Conservation (phyloP, 78 protist species). For the Andalucia godoyi region DNA sequence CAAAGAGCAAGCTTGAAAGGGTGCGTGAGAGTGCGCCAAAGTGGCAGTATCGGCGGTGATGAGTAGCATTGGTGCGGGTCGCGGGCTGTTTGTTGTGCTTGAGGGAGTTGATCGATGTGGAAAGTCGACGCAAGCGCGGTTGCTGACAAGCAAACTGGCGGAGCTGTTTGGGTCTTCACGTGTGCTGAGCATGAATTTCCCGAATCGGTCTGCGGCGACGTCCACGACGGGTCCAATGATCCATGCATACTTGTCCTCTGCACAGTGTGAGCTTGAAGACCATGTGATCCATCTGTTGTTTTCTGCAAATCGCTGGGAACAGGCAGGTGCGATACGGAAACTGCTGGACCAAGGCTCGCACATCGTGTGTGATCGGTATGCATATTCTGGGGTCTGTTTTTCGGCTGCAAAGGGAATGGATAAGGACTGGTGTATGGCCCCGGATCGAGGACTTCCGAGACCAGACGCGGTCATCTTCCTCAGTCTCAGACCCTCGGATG, state of each 20-base stretch:
- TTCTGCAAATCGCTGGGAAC: slow-evolving; percentile 79
- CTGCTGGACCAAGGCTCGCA: slow-evolving; percentile 38
- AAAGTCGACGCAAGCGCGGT: slow-evolving; percentile 55
- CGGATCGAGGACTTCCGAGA: slow-evolving; percentile 66
- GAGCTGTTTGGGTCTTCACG: background rate
- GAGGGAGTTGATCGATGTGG: slow-evolving; percentile 80
- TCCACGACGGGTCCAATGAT: slow-evolving; percentile 60
- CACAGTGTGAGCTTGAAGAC: slow-evolving; percentile 45
- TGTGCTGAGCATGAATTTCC: background rate
- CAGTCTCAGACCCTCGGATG: no score
- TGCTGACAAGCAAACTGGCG: background rate
- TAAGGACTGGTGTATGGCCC: slow-evolving; percentile 64
- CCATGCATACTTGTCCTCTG: slow-evolving; percentile 47
- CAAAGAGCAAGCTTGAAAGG: no score
- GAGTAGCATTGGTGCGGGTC: no score
- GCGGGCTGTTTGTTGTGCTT: slow-evolving; percentile 67
- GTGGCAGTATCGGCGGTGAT: no score
- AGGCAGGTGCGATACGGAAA: background rate
- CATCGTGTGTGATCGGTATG: slow-evolving; percentile 70
- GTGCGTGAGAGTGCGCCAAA: no score
- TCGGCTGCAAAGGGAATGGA: slow-evolving; percentile 74
- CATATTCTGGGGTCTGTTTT: slow-evolving; percentile 78
- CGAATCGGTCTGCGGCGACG: slow-evolving; percentile 67
- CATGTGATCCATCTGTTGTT: slow-evolving; percentile 68
- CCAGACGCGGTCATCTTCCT: slow-evolving; percentile 70